A percentile compares a stretch with the other conserved stretches of the same genome.
These are phyloP conservation scores for Neoboletus magnificus DNA, from an alignment of 768 basidiomycete species.

Conservation along the genomic window DNA sequence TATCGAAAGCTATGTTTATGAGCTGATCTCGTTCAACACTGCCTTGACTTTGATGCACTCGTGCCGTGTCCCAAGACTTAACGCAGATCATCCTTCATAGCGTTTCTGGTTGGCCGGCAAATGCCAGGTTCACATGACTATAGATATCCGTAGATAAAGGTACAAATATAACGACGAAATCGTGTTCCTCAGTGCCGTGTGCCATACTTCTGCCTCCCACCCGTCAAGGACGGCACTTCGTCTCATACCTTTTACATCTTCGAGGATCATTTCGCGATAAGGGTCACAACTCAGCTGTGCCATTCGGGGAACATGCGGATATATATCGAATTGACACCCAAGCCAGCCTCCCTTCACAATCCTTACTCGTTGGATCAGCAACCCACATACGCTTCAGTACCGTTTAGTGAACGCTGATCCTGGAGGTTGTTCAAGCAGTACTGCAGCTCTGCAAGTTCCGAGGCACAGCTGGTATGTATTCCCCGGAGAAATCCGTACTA, in stretches of 20 bases:
- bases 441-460: not conserved
- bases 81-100: not conserved
- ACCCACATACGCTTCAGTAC: not conserved
- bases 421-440: not conserved
- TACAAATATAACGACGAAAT: not conserved
- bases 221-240: not conserved
- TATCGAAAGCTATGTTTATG: not conserved
- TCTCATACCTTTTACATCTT: not conserved
- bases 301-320: not conserved
- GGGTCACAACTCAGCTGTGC: not conserved
- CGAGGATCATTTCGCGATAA: not conserved
- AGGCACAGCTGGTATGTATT: not conserved
- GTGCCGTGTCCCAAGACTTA: not conserved
- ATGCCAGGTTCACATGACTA: not conserved
- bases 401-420: not conserved
- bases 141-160: not conserved
- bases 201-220: not conserved
- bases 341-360: not conserved
- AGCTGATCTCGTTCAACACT: not conserved
- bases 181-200: not conserved
- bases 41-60: not conserved
- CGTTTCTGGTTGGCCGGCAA: not conserved
- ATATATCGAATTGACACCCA: not conserved
- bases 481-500: not conserved
- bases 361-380: slow-evolving; percentile 1